Percentiles rank a stretch among this genome's conserved stretches.
Conservation (phyloP, 2,329 filamentous ascomycete genomes). For the Alternaria postmessia region DNA sequence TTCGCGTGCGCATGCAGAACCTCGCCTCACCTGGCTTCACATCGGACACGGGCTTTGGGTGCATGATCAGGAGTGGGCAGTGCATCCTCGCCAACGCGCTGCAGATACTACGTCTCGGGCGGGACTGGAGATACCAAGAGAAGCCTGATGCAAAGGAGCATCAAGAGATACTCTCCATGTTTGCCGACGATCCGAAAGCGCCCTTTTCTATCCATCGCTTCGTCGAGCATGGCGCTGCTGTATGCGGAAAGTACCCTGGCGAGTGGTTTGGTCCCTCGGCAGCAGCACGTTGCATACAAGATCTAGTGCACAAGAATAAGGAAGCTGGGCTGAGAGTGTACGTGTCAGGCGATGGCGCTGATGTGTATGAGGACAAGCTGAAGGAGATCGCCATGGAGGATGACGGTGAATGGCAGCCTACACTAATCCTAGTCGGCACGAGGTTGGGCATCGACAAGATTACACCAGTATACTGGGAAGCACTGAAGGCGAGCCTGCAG, state of each 20-base stretch:
- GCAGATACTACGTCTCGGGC: conserved; percentile 74
- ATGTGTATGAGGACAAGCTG: conserved; percentile 92
- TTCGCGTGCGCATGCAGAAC: conserved; percentile 83
- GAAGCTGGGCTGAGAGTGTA: conserved; percentile 78
- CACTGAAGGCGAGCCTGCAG: conserved; percentile 83
- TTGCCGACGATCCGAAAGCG: conserved; percentile 84
- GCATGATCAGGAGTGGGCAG: conserved; percentile 97
- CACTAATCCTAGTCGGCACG: conserved; percentile 86
- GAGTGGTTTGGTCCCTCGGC: conserved; percentile 99
- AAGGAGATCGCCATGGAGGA: conserved; percentile 76
- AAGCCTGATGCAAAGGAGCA: conserved; percentile 64
- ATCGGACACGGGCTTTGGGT: conserved; percentile 96
- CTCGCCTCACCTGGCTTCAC: conserved; percentile 87
- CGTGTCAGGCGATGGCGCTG: conserved; percentile 85
- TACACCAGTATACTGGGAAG: conserved; percentile 93
- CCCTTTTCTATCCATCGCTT: conserved; percentile 97
- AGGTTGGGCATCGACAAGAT: conserved; percentile 92
- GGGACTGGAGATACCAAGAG: conserved; percentile 81
- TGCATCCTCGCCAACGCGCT: conserved; percentile 90
- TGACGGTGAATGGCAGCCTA: conserved; percentile 76
- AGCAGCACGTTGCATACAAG: conserved; percentile 90
- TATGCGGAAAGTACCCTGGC: conserved; percentile 92
- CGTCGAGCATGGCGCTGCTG: conserved; percentile 82
- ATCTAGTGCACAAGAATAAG: conserved; percentile 72
- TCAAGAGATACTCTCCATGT: conserved; percentile 75